phyloP scores from a whole-genome alignment of 2,329 filamentous ascomycete genomes.

The Aspergillus neotritici region DNA sequence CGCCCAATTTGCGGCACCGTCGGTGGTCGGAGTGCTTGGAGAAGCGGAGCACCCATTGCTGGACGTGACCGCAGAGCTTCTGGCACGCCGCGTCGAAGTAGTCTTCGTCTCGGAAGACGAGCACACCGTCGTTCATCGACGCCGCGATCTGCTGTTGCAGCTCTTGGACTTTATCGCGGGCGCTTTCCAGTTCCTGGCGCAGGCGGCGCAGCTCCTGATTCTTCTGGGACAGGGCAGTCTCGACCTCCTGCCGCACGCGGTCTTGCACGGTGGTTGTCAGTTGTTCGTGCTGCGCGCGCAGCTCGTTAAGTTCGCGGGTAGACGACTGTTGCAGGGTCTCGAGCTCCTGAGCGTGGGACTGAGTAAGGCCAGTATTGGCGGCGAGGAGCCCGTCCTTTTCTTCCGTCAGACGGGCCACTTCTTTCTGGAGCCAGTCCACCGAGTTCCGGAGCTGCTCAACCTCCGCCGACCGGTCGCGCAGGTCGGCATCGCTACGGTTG shows the following conservation, averaged over 20 bases:
- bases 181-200: constrained; percentile 69
- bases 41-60: constrained; percentile 96
- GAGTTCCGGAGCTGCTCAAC: constrained; percentile 76
- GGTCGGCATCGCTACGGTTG: constrained; percentile 60
- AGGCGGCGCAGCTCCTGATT: constrained; percentile 77
- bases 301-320: constrained; percentile 62
- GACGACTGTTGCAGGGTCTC: constrained; percentile 60
- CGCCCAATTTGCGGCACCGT: constrained; percentile 72
- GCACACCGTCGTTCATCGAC: constrained; percentile 63
- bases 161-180: constrained; percentile 56
- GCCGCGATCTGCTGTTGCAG: constrained; percentile 56
- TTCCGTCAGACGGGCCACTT: constrained; percentile 73
- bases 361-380: constrained; percentile 69
- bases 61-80: constrained; percentile 88
- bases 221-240: constrained; percentile 66
- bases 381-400: constrained; percentile 74
- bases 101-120: constrained; percentile 79
- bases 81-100: constrained; percentile 94
- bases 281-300: constrained; percentile 58
- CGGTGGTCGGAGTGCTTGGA: constrained; percentile 95
- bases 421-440: constrained; percentile 72
- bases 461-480: constrained; percentile 79
- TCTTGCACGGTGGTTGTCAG: constrained; percentile 59
- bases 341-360: constrained; percentile 66
- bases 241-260: constrained; percentile 57